phyloP scores from a whole-genome alignment of 2,329 filamentous ascomycete genomes.

The Aspergillus sp. region DNA sequence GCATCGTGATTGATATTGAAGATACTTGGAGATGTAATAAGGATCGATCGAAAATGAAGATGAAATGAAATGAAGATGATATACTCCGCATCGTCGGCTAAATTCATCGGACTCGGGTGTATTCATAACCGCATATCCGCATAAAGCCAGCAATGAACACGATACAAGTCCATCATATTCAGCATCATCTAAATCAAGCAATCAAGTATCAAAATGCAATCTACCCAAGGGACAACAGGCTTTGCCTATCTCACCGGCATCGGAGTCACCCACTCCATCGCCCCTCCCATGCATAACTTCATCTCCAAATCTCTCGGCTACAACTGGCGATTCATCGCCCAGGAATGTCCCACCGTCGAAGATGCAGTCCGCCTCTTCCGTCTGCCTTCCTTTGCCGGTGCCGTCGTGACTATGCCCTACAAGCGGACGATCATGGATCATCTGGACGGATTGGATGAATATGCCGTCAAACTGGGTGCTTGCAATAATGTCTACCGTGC shows the following conservation, averaged over 20 bases:
- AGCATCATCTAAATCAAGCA: too few relatives aligned
- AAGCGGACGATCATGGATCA: slow-evolving; percentile 30
- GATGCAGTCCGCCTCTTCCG: slow-evolving; percentile 25
- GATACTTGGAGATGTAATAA: too few relatives aligned
- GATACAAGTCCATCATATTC: too few relatives aligned
- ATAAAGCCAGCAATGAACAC: neutral
- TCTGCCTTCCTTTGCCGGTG: slow-evolving; percentile 24
- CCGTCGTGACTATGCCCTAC: slow-evolving; percentile 42
- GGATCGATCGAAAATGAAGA: too few relatives aligned
- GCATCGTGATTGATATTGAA: slow-evolving; percentile 18
- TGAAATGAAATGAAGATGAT: too few relatives aligned
- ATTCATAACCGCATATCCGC: neutral
- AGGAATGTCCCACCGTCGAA: slow-evolving; percentile 26
- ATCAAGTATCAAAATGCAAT: too few relatives aligned
- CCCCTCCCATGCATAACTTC: slow-evolving; percentile 36
- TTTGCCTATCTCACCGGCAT: slow-evolving; percentile 35
- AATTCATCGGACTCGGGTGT: too few relatives aligned
- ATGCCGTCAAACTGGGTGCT: slow-evolving; percentile 32
- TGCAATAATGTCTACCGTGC: slow-evolving; percentile 13
- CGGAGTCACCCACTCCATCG: slow-evolving; percentile 39
- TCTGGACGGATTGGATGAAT: slow-evolving; percentile 31
- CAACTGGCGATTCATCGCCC: slow-evolving; percentile 32
- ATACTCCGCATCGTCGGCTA: too few relatives aligned
- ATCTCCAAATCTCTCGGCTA: slow-evolving; percentile 30
- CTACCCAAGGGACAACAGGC: neutral